Conservation (phyloP, 345 rosid species). For the Lumnitzera racemosa region DNA sequence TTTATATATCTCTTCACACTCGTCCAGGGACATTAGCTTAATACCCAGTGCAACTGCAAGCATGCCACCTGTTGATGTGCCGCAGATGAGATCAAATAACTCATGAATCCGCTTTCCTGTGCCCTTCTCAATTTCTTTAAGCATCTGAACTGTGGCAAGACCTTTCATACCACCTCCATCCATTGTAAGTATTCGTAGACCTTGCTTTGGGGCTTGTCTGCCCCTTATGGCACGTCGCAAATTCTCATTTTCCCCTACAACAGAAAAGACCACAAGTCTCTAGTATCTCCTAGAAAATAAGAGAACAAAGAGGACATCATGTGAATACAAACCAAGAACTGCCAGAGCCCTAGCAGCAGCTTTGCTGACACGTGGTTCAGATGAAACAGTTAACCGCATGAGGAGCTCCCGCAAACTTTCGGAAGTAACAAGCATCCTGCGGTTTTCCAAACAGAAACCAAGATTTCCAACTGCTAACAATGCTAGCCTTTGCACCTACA, state of each 20-base stretch:
- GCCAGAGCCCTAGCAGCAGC: constrained; percentile 99
- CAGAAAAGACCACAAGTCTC: constrained; percentile 13
- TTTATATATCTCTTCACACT: constrained; percentile 97
- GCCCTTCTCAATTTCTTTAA: constrained; percentile 94
- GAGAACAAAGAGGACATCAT: neutral
- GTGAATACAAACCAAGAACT: constrained; percentile 66
- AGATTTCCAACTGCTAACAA: constrained; percentile 89
- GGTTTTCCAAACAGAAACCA: constrained; percentile 92
- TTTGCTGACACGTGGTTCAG: constrained; percentile 79
- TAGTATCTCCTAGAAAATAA: neutral
- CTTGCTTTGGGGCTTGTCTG: constrained; percentile 84
- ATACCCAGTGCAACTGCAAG: constrained; percentile 94
- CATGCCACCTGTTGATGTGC: constrained; percentile 99
- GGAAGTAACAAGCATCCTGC: constrained; percentile 77
- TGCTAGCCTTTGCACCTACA: constrained; percentile 85
- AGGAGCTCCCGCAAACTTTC: constrained; percentile 93
- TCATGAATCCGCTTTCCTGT: constrained; percentile 96
- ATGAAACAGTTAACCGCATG: constrained; percentile 68
- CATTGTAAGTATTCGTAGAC: constrained; percentile 94
- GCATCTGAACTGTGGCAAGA: constrained; percentile 92
- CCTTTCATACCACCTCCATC: constrained; percentile 99
- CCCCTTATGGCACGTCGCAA: constrained; percentile 87
- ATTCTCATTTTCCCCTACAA: constrained; percentile 85
- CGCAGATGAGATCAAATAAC: constrained; percentile 91
- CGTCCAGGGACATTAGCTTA: constrained; percentile 76